Conservation (phyloP, 495 filamentous ascomycete genomes). For the Aspergillus egyptiacus region DNA sequence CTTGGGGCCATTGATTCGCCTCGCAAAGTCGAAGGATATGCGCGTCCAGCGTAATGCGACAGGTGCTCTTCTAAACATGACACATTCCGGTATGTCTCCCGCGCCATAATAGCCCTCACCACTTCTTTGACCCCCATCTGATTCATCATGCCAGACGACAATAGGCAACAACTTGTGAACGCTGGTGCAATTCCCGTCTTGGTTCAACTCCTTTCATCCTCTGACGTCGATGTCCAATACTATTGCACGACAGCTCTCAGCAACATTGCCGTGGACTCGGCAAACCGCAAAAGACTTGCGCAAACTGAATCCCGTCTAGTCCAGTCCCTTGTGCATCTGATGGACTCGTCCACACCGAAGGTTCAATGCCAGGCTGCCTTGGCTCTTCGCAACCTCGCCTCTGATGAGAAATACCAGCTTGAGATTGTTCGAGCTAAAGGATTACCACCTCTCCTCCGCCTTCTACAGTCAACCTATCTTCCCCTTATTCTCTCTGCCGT, state of each 20-base stretch:
- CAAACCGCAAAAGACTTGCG: conserved; percentile 83
- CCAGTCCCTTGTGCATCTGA: conserved; percentile 87
- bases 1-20: conserved; percentile 76
- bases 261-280: conserved; percentile 94
- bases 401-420: conserved; percentile 97
- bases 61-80: conserved; percentile 96
- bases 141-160: conserved; percentile 64
- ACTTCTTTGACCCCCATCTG: neutral
- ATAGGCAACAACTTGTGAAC: conserved; percentile 92
- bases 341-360: conserved; percentile 95
- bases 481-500: conserved; percentile 95
- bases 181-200: conserved; percentile 95
- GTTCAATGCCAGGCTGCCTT: conserved; percentile 97
- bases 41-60: conserved; percentile 96
- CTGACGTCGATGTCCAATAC: conserved; percentile 96
- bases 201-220: conserved; percentile 83
- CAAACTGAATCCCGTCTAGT: conserved; percentile 84
- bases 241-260: conserved; percentile 98
- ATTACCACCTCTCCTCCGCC: conserved; percentile 72
- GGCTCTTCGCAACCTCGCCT: conserved; percentile 89
- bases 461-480: conserved; percentile 90
- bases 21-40: conserved; percentile 98
- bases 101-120: neutral
- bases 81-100: conserved; percentile 75
- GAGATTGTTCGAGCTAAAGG: conserved; percentile 91